Base-by-base conservation (phyloP, 805 yeast species). In the Clavispora phyllophila region DNA sequence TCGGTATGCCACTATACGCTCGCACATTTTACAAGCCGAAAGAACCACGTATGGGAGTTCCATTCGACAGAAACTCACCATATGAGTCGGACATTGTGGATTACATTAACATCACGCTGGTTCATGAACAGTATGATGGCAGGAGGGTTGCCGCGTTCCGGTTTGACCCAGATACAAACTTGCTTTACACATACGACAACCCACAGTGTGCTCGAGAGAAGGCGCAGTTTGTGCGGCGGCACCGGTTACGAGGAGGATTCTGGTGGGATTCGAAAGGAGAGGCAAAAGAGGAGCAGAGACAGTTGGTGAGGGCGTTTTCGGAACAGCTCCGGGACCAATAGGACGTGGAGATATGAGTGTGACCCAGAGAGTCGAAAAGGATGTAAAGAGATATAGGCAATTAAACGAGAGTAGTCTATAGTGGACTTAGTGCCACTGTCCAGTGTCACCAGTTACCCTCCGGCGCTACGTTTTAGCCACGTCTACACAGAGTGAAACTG, bases 181-280 rank as follows among this genome's bases (percentile, higher is more conserved):
- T 41, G 13, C 40, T 53, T 8, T 36, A 47, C n/a, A 71, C 76
- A 6, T 91, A 84, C 60, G 99, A 91, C 57, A 83, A 76, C 47
- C 68, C 67, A 0, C 65, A 68, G 4, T 71, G 83, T 2, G 78
- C 75, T 2, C 53, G 57, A 8, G 52, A 53, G 14, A 93, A 91
- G 58, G 88, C 87, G 0, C 53, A 65, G 23, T 88, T 78, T 52
- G 78, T 84, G 7, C 52, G 49, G 31, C 51, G 61, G 17, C 60
- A 65, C 6, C 55, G 66, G 0, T 63, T 89, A 9, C 95, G 83
- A 0, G 98, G 99, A 0, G 96, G 86, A 0, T 82, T 93, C 79
- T 90, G 87, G 83, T 91, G 98, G 98, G 97, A 91, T 54, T 82
- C 96, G 0, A 74, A 82, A 44, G 96, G 96, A 2, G 96, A 88